Evolutionary conservation across 2,329 filamentous ascomycete species (phyloP), one percentile per base, ranked within the genome.

Genomic region (Diaporthe ilicicola): DNA sequence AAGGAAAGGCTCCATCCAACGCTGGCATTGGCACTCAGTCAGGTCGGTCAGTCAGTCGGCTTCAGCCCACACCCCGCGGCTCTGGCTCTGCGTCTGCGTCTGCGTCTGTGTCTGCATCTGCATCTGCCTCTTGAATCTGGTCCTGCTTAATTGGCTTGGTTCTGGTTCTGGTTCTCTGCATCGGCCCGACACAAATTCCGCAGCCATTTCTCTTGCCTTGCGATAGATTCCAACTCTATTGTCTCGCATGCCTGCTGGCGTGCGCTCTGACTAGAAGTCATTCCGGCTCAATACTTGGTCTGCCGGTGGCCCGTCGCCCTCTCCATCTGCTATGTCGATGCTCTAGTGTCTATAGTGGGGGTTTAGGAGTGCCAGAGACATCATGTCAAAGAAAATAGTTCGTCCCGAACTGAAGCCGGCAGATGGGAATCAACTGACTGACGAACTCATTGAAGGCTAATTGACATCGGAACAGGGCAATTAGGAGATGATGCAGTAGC

Each of bases 141-240:
- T 62, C 19, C 42, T 24, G 59, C 59, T 64, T 29, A 37, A 48
- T 50, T 64, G 42, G 42, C 19, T n/a, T 37, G n/a, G 44, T 29
- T 64, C 29, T 37, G 59, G 10, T 13, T 19, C 29, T 64, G 54
- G 27, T 34, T 37, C 7, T 22, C 42, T 50, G 53, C 66, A 59
- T 68, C 66, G 66, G 66, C 66, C 66, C 53, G 66, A 56, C 53
- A 61, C 39, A 68, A 39, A 50, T n/a, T 46, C 66, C 66, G 66
- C 13, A 29, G 32, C 22, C 32, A 34, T 17, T 12, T 19, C 29
- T 42, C 44, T 15, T 50, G 42, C 59, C 44, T 15, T 50, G 42
- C 59, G 22, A 17, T 19, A 27, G 44, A 24, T 37, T 24, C 59
- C 59, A 37, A 22, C 12, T 50, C 19, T 50, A 44, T 37, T 50